Evolutionary conservation across 148 eudicot species (phyloP).

Genomic region (Agrostemma githago): DNA sequence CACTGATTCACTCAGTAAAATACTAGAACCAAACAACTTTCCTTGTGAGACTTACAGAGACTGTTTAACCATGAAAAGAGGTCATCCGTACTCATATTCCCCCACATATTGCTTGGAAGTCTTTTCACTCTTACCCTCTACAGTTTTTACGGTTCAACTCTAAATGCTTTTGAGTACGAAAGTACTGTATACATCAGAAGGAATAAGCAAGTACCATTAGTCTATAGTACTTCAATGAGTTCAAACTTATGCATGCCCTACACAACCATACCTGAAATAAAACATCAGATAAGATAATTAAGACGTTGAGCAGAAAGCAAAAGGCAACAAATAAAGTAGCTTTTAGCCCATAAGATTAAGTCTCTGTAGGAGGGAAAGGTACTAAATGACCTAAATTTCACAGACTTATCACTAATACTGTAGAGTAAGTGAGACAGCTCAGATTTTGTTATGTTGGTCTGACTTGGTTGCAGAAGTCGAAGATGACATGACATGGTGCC

Average conservation of each 20-base stretch:
- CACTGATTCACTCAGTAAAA: background rate
- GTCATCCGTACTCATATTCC: background rate
- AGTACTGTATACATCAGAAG: background rate
- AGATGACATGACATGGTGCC: no score
- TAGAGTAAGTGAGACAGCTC: no score
- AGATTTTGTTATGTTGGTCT: no score
- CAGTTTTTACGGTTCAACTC: background rate
- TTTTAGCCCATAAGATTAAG: no score
- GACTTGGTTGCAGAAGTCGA: no score
- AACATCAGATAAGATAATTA: background rate
- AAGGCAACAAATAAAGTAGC: no score
- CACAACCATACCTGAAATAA: background rate
- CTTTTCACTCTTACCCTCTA: background rate
- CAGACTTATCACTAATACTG: no score
- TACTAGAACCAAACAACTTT: background rate
- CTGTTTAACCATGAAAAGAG: background rate
- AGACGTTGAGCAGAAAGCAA: background rate
- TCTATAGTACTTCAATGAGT: background rate
- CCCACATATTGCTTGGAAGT: background rate
- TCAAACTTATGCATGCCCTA: background rate
- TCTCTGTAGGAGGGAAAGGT: no score
- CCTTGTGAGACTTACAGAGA: background rate
- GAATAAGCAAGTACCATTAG: background rate
- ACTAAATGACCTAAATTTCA: no score
- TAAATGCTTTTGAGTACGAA: background rate